Base-by-base conservation (phyloP, 2,329 filamentous ascomycete species). In the Neopestalotiopsis sp. region DNA sequence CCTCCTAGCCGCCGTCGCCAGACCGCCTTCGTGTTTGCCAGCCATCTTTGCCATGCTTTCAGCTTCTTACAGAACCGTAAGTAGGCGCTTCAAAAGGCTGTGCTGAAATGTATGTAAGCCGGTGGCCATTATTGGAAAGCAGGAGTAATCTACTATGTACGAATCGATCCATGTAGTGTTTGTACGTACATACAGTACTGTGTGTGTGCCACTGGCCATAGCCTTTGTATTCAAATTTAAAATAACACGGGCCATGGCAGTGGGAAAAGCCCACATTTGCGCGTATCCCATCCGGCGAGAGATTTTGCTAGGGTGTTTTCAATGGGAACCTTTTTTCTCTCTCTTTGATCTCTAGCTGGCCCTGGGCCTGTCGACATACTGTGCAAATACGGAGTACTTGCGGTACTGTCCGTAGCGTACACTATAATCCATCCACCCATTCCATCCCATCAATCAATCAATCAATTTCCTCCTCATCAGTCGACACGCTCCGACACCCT, bases 231-330 rank as follows among this genome's bases (percentile, higher is more conserved):
- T 52, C 45, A 52, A 52, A 52, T 52, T 52, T 52, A 7, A 52
- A 38, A n/a, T 52, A 52, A 52, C 17, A 17, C 20, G 45, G 45
- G 17, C 45, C 45, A 52, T 52, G 20, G 45, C 45, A 24, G 45
- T 52, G 45, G 24, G 45, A 52, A 52, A 20, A 17, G 20, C 20
- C 59, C 34, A 30, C 59, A 59, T 34, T 38, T 38, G 59, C 59
- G 32, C 59, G 59, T 34, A 62, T 62, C 59, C 45, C 59, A 40
- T 62, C 59, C 59, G 34, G 59, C 59, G 32, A 62, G 32, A 40
- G n/a, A 62, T 62, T 52, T 62, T 62, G 59, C 59, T 62, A 62
- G 59, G 59, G 59, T 62, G 14, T 59, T 34, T 59, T 40, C 34
- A 32, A 62, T 62, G 30, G 59, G 40, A 62, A 62, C 59, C 59